Percentiles rank a stretch among this genome's conserved stretches.
These are phyloP conservation scores for Fusarium mangiferae DNA, from an alignment of 2,329 filamentous ascomycete species.

Conservation along the genomic window DNA sequence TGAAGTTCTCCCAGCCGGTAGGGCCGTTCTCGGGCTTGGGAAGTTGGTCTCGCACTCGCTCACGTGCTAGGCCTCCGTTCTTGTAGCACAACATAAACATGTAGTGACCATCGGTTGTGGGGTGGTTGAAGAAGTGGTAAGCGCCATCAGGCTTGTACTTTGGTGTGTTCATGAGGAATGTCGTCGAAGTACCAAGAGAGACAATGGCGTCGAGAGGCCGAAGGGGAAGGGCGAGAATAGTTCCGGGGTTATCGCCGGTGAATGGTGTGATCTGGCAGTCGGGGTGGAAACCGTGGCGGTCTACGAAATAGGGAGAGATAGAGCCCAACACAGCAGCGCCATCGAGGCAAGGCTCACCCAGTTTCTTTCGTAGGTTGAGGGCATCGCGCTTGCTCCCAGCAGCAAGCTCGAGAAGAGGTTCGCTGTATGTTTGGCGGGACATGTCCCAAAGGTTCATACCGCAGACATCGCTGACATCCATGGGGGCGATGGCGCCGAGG, in stretches of 20 bases:
- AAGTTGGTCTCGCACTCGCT: constrained; percentile 86
- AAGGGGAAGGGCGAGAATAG: constrained; percentile 90
- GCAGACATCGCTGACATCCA: constrained; percentile 94
- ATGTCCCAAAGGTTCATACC: constrained; percentile 99
- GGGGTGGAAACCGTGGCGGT: constrained; percentile 78
- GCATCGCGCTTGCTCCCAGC: constrained; percentile 72
- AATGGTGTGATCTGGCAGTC: constrained; percentile 85
- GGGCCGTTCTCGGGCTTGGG: constrained; percentile 60
- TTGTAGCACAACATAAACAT: constrained; percentile 99
- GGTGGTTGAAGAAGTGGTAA: constrained; percentile 99
- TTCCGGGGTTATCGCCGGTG: constrained; percentile 96
- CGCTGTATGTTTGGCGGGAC: constrained; percentile 75
- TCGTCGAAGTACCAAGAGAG: constrained; percentile 92
- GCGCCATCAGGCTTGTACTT: constrained; percentile 87
- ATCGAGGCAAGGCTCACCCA: constrained; percentile 82
- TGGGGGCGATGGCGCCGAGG: constrained; percentile 83
- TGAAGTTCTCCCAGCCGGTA: constrained; percentile 83
- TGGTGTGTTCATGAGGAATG: constrained; percentile 97
- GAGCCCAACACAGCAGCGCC: constrained; percentile 81
- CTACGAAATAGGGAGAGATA: constrained; percentile 81
- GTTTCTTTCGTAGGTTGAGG: constrained; percentile 75
- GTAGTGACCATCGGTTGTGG: constrained; percentile 87
- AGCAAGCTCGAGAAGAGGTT: constrained; percentile 78
- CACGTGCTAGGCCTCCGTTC: constrained; percentile 93
- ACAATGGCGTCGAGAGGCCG: constrained; percentile 92